Evolutionary conservation across 1,139 yeast genomes (phyloP).

Genomic region (Citeromyces hawaiiensis): DNA sequence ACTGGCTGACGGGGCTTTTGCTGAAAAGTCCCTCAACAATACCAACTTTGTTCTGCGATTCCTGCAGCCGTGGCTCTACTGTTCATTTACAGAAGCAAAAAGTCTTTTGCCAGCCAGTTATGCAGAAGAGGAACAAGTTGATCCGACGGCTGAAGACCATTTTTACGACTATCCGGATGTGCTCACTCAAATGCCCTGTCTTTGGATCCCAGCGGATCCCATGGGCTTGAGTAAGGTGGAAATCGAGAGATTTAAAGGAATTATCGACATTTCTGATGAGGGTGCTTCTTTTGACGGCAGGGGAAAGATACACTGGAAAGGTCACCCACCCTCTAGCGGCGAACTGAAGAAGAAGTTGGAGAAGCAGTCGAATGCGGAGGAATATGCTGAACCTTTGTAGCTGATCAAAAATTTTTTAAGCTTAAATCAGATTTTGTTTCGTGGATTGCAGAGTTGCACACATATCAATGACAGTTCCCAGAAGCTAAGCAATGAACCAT

Average conservation of each 20-base stretch:
- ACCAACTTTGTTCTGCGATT: constrained; percentile 11
- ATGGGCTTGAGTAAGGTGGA: constrained; percentile 56
- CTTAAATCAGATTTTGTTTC: no score
- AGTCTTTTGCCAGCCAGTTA: constrained; percentile 18
- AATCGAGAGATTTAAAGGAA: constrained; percentile 41
- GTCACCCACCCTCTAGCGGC: constrained; percentile 41
- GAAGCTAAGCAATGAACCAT: no score
- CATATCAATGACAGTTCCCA: no score
- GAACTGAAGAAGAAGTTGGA: constrained; percentile 1
- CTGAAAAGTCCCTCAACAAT: constrained; percentile 7
- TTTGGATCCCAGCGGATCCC: constrained; percentile 61
- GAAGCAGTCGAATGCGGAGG: neutral
- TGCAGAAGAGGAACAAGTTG: constrained; percentile 23
- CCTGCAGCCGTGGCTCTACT: constrained; percentile 18
- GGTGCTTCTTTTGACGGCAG: constrained; percentile 43
- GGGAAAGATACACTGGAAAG: constrained; percentile 37
- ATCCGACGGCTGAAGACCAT: constrained; percentile 21
- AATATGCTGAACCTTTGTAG: neutral
- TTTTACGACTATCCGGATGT: constrained; percentile 65
- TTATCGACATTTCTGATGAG: constrained; percentile 44
- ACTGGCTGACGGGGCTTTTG: constrained; percentile 14
- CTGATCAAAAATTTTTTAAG: no score
- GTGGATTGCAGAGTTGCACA: no score
- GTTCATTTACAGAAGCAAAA: constrained; percentile 20
- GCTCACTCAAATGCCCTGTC: constrained; percentile 42